These are phyloP conservation scores for Salvia splendens DNA, from an alignment of 257 asterid species.

Conservation along the genomic window DNA sequence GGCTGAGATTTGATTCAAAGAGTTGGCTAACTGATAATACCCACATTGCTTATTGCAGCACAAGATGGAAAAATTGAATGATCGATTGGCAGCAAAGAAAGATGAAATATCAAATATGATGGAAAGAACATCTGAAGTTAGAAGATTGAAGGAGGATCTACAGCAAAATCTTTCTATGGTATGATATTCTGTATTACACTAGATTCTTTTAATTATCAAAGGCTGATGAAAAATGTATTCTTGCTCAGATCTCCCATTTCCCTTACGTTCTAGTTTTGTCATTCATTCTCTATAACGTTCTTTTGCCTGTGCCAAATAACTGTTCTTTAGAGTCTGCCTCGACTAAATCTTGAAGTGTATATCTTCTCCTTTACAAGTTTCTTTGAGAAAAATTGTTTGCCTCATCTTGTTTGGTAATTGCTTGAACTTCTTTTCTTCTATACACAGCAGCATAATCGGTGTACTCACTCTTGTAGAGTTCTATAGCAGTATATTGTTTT, in stretches of 20 bases:
- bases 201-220: conserved; percentile 14
- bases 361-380: conserved; percentile 26
- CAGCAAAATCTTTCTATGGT: conserved; percentile 61
- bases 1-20: conserved; percentile 24
- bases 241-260: conserved; percentile 26
- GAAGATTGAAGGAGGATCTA: conserved; percentile 67
- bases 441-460: not conserved
- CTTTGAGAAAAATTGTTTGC: conserved; percentile 13
- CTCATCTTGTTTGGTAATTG: conserved; percentile 18
- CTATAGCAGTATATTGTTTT: conserved; percentile 10
- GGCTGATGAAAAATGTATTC: conserved; percentile 5
- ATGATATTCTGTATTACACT: conserved; percentile 29
- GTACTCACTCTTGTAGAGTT: conserved; percentile 19
- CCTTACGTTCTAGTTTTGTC: conserved; percentile 15
- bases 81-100: conserved; percentile 60
- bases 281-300: conserved; percentile 19
- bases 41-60: conserved; percentile 50
- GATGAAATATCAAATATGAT: conserved; percentile 53
- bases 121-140: conserved; percentile 72
- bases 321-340: conserved; percentile 14
- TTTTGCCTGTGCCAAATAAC: not conserved
- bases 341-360: not conserved
- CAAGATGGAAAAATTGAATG: conserved; percentile 58
- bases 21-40: conserved; percentile 28
- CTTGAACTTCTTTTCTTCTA: conserved; percentile 15